These are phyloP conservation scores for Aristolochia californica DNA, from an alignment of 164 flowering plant genomes.

Conservation along the genomic window DNA sequence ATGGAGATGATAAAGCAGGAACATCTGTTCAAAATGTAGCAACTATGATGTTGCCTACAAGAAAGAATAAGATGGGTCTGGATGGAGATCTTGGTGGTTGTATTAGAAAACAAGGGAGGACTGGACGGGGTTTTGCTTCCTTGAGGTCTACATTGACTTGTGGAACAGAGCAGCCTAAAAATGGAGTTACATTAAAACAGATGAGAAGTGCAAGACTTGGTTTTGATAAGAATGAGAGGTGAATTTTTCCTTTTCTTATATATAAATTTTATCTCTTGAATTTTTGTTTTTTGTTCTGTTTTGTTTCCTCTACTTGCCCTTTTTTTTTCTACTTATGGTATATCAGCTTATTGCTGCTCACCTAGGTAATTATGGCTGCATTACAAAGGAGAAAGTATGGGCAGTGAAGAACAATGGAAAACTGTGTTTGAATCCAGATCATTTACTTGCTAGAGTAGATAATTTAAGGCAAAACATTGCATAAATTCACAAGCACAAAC, in stretches of 20 bases:
- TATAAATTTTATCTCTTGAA: not conserved
- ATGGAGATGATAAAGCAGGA: slow-evolving; percentile 50
- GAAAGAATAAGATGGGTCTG: slow-evolving; percentile 53
- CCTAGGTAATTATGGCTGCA: too few species aligned
- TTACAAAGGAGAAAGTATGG: too few species aligned
- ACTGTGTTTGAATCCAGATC: too few species aligned
- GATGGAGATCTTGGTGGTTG: slow-evolving; percentile 68
- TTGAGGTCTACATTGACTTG: slow-evolving; percentile 45
- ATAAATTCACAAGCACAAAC: too few species aligned
- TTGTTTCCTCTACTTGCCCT: not conserved
- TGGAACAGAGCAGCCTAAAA: slow-evolving; percentile 41
- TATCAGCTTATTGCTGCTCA: too few species aligned
- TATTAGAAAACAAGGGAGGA: slow-evolving; percentile 68
- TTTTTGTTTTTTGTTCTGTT: not conserved
- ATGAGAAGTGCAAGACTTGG: slow-evolving; percentile 62
- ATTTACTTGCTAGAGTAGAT: too few species aligned
- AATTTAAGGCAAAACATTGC: too few species aligned
- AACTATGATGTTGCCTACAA: slow-evolving; percentile 34
- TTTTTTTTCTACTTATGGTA: not conserved
- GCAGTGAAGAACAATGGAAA: too few species aligned
- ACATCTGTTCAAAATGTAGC: slow-evolving; percentile 47
- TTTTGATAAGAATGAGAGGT: slow-evolving; percentile 70
- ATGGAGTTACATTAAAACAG: slow-evolving; percentile 65
- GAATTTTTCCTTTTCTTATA: slow-evolving; percentile 1
- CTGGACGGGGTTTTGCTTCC: slow-evolving; percentile 47